Evolutionary conservation across 176 grass and related monocot species (phyloP).

Genomic region (Carex scoparia): DNA sequence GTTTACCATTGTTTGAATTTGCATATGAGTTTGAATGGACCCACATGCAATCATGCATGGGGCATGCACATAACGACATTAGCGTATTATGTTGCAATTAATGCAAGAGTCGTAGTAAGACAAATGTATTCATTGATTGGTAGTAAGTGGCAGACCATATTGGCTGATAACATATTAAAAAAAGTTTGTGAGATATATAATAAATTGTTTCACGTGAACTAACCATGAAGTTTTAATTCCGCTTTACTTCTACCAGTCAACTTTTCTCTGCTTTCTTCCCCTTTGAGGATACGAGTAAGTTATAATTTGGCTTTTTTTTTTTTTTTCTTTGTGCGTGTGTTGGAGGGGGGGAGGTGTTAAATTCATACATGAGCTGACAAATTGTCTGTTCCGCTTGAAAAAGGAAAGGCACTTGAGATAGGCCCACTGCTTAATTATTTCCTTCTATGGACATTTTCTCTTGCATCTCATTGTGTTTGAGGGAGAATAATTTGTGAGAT

Average conservation of each 20-base stretch:
- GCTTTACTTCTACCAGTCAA: no score
- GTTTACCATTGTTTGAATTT: not conserved
- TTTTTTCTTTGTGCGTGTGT: no score
- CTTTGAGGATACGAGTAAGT: no score
- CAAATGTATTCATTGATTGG: not conserved
- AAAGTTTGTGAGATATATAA: not conserved
- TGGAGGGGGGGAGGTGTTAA: no score
- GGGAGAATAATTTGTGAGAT: no score
- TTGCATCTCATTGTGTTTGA: no score
- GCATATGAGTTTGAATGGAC: not conserved
- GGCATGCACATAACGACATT: constrained; percentile 22
- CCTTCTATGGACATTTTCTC: not conserved
- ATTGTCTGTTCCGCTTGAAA: not conserved
- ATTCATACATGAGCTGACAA: no score
- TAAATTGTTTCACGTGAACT: not conserved
- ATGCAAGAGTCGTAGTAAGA: not conserved
- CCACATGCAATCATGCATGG: not conserved
- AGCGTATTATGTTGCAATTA: not conserved
- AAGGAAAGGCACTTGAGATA: not conserved
- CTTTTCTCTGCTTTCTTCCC: no score
- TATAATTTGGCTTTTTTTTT: no score
- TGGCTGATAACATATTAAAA: not conserved
- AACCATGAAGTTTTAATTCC: not conserved
- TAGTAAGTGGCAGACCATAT: not conserved
- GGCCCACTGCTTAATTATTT: not conserved